Conservation (phyloP, 441 rosid genomes). For the Populus hybrid region DNA sequence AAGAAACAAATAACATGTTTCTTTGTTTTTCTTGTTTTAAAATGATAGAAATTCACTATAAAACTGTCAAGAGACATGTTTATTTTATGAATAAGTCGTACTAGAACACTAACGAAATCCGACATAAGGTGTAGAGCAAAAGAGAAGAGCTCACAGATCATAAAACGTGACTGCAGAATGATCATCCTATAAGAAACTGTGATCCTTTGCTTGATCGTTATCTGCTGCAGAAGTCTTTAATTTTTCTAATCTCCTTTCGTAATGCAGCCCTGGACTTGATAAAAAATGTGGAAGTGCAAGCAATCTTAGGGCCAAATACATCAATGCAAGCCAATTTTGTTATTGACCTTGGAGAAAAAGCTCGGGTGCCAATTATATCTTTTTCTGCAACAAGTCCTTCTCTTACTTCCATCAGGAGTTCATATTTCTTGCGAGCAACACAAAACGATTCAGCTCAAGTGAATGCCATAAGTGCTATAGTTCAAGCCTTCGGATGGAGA, state of each 20-base stretch:
- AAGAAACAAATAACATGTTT: too few species aligned
- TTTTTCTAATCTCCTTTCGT: not conserved
- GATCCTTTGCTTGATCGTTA: too few species aligned
- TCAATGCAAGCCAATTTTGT: conserved; percentile 54
- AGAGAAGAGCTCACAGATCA: too few species aligned
- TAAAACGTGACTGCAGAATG: too few species aligned
- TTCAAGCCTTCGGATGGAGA: conserved; percentile 55
- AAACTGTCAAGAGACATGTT: too few species aligned
- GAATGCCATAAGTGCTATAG: conserved; percentile 40
- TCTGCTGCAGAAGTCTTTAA: too few species aligned
- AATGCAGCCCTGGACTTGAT: conserved; percentile 54
- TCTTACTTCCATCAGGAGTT: conserved; percentile 34
- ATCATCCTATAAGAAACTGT: too few species aligned
- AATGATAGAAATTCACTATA: too few species aligned
- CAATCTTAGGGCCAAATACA: conserved; percentile 49
- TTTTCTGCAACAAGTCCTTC: conserved; percentile 60
- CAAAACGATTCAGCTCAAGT: conserved; percentile 45
- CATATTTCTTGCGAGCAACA: conserved; percentile 52
- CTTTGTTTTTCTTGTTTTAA: too few species aligned
- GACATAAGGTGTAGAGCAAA: too few species aligned
- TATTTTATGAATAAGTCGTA: too few species aligned
- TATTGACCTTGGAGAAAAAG: conserved; percentile 37
- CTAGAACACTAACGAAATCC: too few species aligned
- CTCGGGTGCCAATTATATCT: conserved; percentile 56
- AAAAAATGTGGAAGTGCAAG: conserved; percentile 50